A percentile compares a stretch with the other conserved stretches of the same genome.
Evolutionary conservation across 345 rosid species (phyloP).

Genomic region (Lepidium africanum): DNA sequence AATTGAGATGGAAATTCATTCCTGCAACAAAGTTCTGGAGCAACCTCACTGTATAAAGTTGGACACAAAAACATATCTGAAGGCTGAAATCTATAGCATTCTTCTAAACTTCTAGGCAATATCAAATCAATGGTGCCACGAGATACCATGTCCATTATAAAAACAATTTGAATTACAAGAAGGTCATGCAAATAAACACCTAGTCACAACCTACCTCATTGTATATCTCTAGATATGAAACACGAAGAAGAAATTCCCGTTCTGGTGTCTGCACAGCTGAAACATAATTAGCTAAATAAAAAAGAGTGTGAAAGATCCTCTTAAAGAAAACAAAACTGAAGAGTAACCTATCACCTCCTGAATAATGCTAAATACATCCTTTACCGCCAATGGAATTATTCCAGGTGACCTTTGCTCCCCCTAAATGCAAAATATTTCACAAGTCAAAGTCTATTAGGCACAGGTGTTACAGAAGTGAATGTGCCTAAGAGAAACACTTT

Average conservation of each 20-base stretch:
- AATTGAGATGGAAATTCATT: neutral
- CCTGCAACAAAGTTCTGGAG: neutral
- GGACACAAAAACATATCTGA: neutral
- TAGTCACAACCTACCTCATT: constrained; percentile 54
- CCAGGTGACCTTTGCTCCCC: constrained; percentile 99
- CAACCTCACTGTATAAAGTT: neutral
- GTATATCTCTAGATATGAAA: constrained; percentile 94
- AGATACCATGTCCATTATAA: neutral
- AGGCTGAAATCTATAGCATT: constrained; percentile 8
- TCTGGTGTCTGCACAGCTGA: constrained; percentile 65
- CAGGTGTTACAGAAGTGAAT: neutral
- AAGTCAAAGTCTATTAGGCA: constrained; percentile 14
- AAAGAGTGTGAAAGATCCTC: neutral
- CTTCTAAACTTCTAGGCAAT: constrained; percentile 5
- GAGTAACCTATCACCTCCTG: constrained; percentile 65
- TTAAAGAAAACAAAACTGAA: neutral
- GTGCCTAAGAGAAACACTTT: neutral
- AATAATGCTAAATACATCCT: constrained; percentile 90
- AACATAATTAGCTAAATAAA: constrained; percentile 29
- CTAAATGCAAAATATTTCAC: constrained; percentile 30
- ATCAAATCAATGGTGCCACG: neutral
- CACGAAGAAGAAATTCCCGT: constrained; percentile 92
- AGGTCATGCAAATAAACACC: neutral
- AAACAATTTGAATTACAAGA: neutral
- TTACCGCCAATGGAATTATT: constrained; percentile 81